Conservation (phyloP, 2,329 filamentous ascomycete species). For the Ceratocystis papillata region DNA sequence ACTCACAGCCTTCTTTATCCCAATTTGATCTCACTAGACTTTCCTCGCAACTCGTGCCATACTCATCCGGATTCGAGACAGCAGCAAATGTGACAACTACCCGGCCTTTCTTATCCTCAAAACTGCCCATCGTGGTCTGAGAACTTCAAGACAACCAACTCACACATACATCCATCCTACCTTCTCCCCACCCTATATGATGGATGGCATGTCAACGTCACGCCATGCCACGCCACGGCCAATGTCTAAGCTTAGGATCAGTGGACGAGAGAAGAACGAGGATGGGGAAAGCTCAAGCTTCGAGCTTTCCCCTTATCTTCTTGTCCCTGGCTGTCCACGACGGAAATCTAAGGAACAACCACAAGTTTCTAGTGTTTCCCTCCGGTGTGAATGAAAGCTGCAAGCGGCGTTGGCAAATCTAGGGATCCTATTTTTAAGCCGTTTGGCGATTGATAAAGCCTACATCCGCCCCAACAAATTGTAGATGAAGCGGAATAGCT, state of each 20-base stretch:
- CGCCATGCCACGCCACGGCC: neutral
- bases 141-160: neutral
- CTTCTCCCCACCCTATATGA: neutral
- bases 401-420: no score
- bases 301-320: neutral
- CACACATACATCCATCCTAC: neutral
- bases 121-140: conserved; percentile 9
- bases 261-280: neutral
- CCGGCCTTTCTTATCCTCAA: neutral
- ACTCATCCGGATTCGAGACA: neutral
- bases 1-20: no score
- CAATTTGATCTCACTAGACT: no score
- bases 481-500: no score
- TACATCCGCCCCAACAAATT: no score
- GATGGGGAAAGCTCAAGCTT: no score
- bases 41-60: no score
- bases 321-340: neutral
- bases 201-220: neutral
- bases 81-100: neutral
- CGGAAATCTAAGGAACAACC: no score
- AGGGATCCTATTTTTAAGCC: no score
- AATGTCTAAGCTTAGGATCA: neutral
- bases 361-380: no score
- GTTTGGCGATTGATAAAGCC: no score
- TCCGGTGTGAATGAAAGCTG: no score